Evolutionary conservation across 202 grass and related monocot species (phyloP), one percentile per base, ranked within the genome.

Genomic region (Cymbopogon flexuosus): DNA sequence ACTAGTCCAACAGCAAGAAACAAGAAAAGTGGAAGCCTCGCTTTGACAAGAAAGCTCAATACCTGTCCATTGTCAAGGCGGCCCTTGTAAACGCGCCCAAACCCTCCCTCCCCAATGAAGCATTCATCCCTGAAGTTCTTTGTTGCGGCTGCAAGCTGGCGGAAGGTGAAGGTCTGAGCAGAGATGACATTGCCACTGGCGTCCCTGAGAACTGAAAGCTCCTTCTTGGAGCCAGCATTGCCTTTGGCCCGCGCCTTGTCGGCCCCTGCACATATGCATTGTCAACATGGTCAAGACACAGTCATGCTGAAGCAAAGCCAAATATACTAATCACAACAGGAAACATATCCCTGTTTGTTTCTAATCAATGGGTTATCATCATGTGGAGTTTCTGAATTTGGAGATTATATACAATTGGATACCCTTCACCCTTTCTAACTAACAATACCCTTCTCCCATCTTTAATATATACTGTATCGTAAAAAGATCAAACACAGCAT

Each of bases 61-160:
- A 96, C 96, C 92, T 99, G 86, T 61, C 96, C 83, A n/a, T 75
- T 89, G 91, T 93, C 96, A 31, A 99, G 82, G 6, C 74, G 85
- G 46, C 92, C 96, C 90, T 47, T 95, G 82, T 99, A 99, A 22
- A 99, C 96, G 10, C 90, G 86, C 0, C 96, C 96, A 2, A 99
- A 99, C 3, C 96, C 96, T 23, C 96, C 96, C 79, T 99, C 96
- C 45, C 96, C 96, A 22, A 99, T 86, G 65, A 99, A 93, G 61
- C 84, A 91, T 45, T 99, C 96, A 37, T 88, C 88, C 70, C 90
- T 99, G 86, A 99, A 99, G 83, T 99, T 99, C 71, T 63, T 85
- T 1, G 96, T 96, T 0, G 92, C 96, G 0, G 70, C 60, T 0
- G 81, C 89, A 52, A 99, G 96, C 86, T 99, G 88, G 13, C 96